Base-by-base conservation (phyloP, 31 red algal genomes). In the Porphyra umbilicalis region DNA sequence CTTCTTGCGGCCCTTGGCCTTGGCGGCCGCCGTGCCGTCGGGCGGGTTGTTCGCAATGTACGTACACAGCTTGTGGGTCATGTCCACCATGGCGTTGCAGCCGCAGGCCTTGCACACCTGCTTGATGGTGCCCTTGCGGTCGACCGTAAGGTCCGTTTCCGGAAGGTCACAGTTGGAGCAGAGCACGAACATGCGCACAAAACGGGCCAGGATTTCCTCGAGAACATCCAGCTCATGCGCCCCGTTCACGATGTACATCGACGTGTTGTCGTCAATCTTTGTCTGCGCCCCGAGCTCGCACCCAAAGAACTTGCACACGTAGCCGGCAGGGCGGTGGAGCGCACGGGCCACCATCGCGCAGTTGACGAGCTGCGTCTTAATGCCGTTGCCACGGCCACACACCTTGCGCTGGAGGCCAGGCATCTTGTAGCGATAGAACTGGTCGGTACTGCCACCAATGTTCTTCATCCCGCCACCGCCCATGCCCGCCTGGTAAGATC, bases 251-350 rank as follows among this genome's bases (percentile, higher is more conserved):
- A 98, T 98, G 89, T 90, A 98, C 39, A 90, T 86, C 71, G 87
- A 90, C 25, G 84, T 89, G 29, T 77, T 80, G 78, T 98, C 96
- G 85, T 95, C 85, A 83, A 95, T 95, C 84, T 93, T 98, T 8
- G 96, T 98, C 91, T 93, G 96, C 0, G 96, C 96, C 76, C 96
- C 91, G 9, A 98, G 90, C 77, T 98, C 96, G 79, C 93, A 98
- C 33, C 96, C 93, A 81, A 98, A 95, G 79, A 95, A 98, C 86
- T 98, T 98, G 89, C 96, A 98, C 35, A 98, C 90, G 71, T 98
- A 98, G 75, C 96, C 93, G 32, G 96, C 90, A 33, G 93, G 96
- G 30, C 96, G 93, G 76, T 98, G 91, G 77, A 98, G 82, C 37
- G 93, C 90, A 75, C 89, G 92, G 44, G 96, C 96, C 34, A 98